Evolutionary conservation across 1,139 yeast genomes (phyloP), one percentile per base, ranked within the genome.

Genomic region (Pichia sp.): DNA sequence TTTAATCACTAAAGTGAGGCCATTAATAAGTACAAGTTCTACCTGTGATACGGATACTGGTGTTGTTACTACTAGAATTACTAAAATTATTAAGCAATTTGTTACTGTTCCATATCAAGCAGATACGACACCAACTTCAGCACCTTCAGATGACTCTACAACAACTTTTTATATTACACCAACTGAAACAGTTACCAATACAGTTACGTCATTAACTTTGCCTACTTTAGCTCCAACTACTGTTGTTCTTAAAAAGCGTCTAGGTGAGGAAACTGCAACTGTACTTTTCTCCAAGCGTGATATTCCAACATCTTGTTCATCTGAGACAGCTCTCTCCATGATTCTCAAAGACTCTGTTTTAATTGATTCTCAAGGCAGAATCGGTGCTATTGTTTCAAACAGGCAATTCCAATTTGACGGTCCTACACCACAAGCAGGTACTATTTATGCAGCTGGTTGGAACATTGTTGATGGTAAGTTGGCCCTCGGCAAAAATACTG

Each of bases 401-500:
- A 76, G 82, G 71, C 92, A 83, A 72, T 82, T 83, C 79, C 92
- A 83, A 70, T 83, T 83, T 62, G 92, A 83, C 63, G 92, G 90
- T 63, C 94, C 92, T 55, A 86, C 89, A 68, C 90, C 92, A 60
- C 94, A 84, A 74, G 87, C 90, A 45, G 94, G 90, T 64, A 71
- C 87, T 55, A 80, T 83, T 67, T 83, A 79, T 69, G 90, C 92
- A 61, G 84, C 78, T 50, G 94, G 94, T 56, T 84, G 92, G 92
- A 71, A 83, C 43, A 68, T 82, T 56, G 70, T 80, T 49, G 82
- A 77, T 45, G 87, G 87, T 54, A 65, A 71, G 72, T 74, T 84
- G 64, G 85, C 87, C 47, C 68, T 83, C 53, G 90, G 90, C 66
- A 67, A 69, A 63, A 59, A 64, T 46, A 73, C 76, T 50, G 67